Base-by-base conservation (phyloP, 331 rosid species). In the Cydonia oblonga region DNA sequence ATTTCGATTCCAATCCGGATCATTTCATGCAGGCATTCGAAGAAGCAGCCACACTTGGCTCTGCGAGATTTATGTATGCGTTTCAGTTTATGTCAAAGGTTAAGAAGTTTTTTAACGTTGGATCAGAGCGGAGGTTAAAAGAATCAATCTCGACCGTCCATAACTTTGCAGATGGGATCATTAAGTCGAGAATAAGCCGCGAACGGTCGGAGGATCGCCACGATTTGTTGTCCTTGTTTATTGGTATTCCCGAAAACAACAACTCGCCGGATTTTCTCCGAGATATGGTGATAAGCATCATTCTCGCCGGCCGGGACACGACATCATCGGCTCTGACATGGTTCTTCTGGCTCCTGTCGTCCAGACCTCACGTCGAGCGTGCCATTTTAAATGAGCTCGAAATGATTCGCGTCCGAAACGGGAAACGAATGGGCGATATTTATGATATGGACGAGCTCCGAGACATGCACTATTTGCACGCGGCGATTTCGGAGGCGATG, bases 11-110 rank as follows among this genome's bases (percentile, higher is more conserved):
- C 30, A 29, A 16, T 58, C 15, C 33, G 1, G 64, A 79, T 0
- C 88, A 71, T 16, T 86, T 89, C 81, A 87, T 86, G 97, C 19
- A 7, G 13, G 96, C 96, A 11, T 92, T 92, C 25, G 93, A 92
- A 46, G 82, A 83, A 9, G 93, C 93, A 14, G 68, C 96, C 1
- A 75, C 64, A 30, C 76, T 87, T 3, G 86, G 86, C 70, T 74
- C 83, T 3, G 88, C 85, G 16, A 83, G 96, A 72, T 88, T 86
- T 77, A 5, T 74, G 78, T 85, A 78, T 18, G 83, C 64, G 0
- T 22, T 79, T 0, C 84, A 78, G 0, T 5, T 23, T 0, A 1
- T 74, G 7, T 76, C 64, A 69, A 81, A 71, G 63, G 5, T 82
- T 20, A 87, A 85, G 74, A 83, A 28, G 68, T 53, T 66, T 6